Evolutionary conservation across 2,329 filamentous ascomycete species (phyloP).

Genomic region (Ascochyta rabiei): DNA sequence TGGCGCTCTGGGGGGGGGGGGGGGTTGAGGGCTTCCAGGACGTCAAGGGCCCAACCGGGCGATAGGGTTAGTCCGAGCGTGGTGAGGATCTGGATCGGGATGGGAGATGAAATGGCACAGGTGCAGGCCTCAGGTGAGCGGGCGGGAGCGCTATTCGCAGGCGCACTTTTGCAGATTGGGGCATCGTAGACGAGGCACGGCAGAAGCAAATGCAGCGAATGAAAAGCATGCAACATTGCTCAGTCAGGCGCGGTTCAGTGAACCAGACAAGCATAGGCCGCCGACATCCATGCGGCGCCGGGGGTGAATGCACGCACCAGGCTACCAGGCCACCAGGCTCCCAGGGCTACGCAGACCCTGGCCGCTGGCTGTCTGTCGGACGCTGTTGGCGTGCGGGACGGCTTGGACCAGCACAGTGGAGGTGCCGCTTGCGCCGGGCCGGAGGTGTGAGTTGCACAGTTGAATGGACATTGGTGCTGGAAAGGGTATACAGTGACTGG

Average conservation of each 20-base stretch:
- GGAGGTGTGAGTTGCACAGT: too few relatives aligned
- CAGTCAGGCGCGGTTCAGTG: conserved; percentile 40
- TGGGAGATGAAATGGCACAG: conserved; percentile 41
- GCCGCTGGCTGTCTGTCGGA: conserved; percentile 40
- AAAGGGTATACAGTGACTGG: conserved; percentile 11
- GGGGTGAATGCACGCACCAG: conserved; percentile 40
- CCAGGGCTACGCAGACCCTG: conserved; percentile 35
- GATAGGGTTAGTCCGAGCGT: conserved; percentile 52
- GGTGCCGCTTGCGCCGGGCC: conserved; percentile 47
- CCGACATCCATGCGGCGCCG: conserved; percentile 40
- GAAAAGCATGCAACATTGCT: conserved; percentile 46
- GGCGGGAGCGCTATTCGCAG: conserved; percentile 45
- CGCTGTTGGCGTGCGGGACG: conserved; percentile 47
- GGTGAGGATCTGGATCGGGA: conserved; percentile 50
- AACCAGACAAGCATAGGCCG: conserved; percentile 40
- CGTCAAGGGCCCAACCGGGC: conserved; percentile 47
- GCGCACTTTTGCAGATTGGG: conserved; percentile 46
- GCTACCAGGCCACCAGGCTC: conserved; percentile 6
- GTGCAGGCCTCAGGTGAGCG: conserved; percentile 45
- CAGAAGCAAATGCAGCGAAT: conserved; percentile 45
- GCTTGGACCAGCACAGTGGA: conserved; percentile 48
- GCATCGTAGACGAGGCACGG: conserved; percentile 49
- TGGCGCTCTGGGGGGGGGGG: conserved; percentile 47
- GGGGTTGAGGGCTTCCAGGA: conserved; percentile 13
- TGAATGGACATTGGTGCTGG: conserved; percentile 25